Evolutionary conservation across 2,329 filamentous ascomycete species (phyloP).

Genomic region (Plenodomus tracheiphilus): DNA sequence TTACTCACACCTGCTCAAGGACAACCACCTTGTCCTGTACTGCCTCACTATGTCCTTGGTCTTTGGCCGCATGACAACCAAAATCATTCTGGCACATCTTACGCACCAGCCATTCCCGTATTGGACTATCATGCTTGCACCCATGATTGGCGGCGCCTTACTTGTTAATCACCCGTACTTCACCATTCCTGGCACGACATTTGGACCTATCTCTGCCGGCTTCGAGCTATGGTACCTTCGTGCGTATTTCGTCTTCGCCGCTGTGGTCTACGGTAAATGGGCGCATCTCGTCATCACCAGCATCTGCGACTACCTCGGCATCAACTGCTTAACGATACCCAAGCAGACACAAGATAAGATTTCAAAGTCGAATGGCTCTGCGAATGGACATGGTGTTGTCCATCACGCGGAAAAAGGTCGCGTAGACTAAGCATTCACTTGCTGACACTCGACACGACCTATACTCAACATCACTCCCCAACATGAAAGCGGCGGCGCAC

Average conservation of each 20-base stretch:
- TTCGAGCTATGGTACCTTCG: conserved; percentile 81
- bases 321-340: conserved; percentile 88
- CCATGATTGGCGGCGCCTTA: conserved; percentile 81
- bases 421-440: conserved; percentile 25
- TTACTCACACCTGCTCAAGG: conserved; percentile 75
- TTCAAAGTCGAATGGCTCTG: conserved; percentile 28
- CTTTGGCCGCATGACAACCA: conserved; percentile 97
- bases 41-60: conserved; percentile 95
- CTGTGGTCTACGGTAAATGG: conserved; percentile 90
- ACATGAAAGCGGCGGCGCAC: conserved; percentile 2
- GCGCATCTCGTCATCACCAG: conserved; percentile 86
- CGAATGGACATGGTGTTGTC: conserved; percentile 20
- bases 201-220: conserved; percentile 65
- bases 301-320: conserved; percentile 90
- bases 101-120: conserved; percentile 93
- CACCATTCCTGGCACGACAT: conserved; percentile 40
- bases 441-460: neutral
- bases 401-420: conserved; percentile 36
- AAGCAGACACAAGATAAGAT: conserved; percentile 31
- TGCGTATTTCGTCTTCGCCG: conserved; percentile 79
- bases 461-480: neutral
- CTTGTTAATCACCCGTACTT: conserved; percentile 81
- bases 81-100: conserved; percentile 96
- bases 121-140: conserved; percentile 90
- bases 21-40: conserved; percentile 90